Percentiles rank a stretch among this genome's conserved stretches.
These are phyloP conservation scores for Suillus brevipes DNA, from an alignment of 768 basidiomycete species.

Conservation along the genomic window DNA sequence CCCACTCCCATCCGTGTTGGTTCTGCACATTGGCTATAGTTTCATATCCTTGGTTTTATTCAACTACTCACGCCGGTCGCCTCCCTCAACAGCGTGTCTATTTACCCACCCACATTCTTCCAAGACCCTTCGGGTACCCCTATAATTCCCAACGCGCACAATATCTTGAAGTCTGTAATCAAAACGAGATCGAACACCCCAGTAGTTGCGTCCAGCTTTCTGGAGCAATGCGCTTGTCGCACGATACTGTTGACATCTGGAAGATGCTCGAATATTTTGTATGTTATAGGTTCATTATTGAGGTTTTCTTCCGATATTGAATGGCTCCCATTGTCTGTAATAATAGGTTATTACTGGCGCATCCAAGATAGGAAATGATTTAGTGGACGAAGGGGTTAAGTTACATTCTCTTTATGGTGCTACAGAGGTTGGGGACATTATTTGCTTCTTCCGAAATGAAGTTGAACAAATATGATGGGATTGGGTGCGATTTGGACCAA, in stretches of 20 bases:
- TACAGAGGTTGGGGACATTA: constrained; percentile 36
- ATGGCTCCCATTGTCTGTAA: neutral
- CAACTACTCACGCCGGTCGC: constrained; percentile 20
- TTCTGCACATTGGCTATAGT: constrained; percentile 22
- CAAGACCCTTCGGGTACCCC: constrained; percentile 18
- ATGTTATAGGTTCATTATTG: neutral
- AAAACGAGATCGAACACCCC: constrained; percentile 18
- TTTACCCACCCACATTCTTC: constrained; percentile 24
- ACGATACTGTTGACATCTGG: constrained; percentile 19
- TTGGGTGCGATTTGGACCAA: constrained; percentile 30
- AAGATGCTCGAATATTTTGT: constrained; percentile 23
- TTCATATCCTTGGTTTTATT: constrained; percentile 22
- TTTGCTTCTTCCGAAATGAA: constrained; percentile 9
- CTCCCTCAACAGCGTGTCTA: constrained; percentile 13
- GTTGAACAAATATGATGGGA: constrained; percentile 35
- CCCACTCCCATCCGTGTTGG: constrained; percentile 7
- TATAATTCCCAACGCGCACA: constrained; percentile 22
- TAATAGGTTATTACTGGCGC: constrained; percentile 37
- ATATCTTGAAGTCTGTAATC: constrained; percentile 19
- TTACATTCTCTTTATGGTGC: constrained; percentile 37
- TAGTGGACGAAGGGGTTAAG: constrained; percentile 37
- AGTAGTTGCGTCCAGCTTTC: constrained; percentile 22
- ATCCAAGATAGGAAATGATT: constrained; percentile 34
- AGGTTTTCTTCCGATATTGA: neutral
- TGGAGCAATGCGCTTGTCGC: constrained; percentile 25